phyloP scores from a whole-genome alignment of 306 rosid species.

The Citrullus mucosospermus region DNA sequence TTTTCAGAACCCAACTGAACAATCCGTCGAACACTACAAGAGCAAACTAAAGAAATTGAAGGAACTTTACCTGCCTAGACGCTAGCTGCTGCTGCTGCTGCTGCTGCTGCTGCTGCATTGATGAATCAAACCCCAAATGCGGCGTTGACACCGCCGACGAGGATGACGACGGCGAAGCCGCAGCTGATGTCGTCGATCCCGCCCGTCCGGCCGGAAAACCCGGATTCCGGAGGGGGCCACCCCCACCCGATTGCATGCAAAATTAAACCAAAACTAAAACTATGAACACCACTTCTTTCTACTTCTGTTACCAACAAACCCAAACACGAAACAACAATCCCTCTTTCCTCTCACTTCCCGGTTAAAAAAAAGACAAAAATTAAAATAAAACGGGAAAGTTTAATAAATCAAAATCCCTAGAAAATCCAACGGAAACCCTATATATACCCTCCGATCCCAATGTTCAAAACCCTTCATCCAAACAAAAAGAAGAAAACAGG shows the following conservation, averaged over 20 bases:
- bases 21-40: neutral
- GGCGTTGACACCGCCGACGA: conserved; percentile 80
- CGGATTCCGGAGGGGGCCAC: conserved; percentile 69
- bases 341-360: conserved; percentile 9
- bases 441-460: conserved; percentile 73
- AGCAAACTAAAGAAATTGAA: neutral
- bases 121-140: conserved; percentile 58
- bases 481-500: neutral
- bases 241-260: conserved; percentile 81
- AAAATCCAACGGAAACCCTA: conserved; percentile 28
- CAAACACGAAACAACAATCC: conserved; percentile 18
- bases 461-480: conserved; percentile 37
- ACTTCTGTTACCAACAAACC: neutral
- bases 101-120: conserved; percentile 69
- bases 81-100: conserved; percentile 34
- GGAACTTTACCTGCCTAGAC: conserved; percentile 74
- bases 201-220: conserved; percentile 66
- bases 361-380: conserved; percentile 3
- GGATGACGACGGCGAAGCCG: conserved; percentile 75
- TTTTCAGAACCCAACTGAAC: neutral
- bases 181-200: conserved; percentile 57
- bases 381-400: conserved; percentile 19
- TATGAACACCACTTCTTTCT: neutral
- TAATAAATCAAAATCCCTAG: conserved; percentile 33
- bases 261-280: conserved; percentile 26